Evolutionary conservation across 176 grass and related monocot genomes (phyloP).

Genomic region (Avena sativa): DNA sequence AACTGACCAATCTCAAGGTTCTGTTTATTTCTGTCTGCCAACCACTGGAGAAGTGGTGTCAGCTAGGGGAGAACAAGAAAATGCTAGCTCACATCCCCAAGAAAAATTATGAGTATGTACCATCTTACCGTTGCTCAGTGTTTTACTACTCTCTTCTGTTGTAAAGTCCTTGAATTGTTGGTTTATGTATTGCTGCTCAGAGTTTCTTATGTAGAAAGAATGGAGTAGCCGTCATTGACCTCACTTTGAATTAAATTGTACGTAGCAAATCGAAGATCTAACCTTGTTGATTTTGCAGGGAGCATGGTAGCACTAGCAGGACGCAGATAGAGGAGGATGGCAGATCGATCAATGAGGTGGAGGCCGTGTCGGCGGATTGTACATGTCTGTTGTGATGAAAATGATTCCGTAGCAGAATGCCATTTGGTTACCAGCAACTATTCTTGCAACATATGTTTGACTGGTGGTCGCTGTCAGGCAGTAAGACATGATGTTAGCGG

Average conservation of each 20-base stretch:
- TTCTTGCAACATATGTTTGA: neutral
- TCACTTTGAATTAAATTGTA: too few relatives aligned
- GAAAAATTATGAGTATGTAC: slow-evolving; percentile 11
- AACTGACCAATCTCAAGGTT: neutral
- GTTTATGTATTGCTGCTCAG: neutral
- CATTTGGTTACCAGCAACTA: neutral
- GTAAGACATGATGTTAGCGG: neutral
- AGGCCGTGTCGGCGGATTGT: accelerated
- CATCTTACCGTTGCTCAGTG: neutral
- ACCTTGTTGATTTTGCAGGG: neutral
- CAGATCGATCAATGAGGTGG: neutral
- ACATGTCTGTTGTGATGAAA: neutral
- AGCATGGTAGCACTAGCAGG: neutral
- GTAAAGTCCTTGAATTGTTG: neutral
- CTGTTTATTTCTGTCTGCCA: neutral
- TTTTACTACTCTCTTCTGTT: neutral
- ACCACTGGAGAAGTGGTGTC: neutral
- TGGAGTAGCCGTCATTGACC: too few relatives aligned
- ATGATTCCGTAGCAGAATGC: neutral
- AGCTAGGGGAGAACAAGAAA: neutral
- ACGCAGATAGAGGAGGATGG: neutral
- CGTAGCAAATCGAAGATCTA: neutral
- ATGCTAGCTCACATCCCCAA: neutral
- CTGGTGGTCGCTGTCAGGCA: neutral
- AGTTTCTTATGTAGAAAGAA: neutral